These are phyloP conservation scores for Hondaea fermentalgiana DNA, from an alignment of 108 stramenopile species.

Conservation along the genomic window DNA sequence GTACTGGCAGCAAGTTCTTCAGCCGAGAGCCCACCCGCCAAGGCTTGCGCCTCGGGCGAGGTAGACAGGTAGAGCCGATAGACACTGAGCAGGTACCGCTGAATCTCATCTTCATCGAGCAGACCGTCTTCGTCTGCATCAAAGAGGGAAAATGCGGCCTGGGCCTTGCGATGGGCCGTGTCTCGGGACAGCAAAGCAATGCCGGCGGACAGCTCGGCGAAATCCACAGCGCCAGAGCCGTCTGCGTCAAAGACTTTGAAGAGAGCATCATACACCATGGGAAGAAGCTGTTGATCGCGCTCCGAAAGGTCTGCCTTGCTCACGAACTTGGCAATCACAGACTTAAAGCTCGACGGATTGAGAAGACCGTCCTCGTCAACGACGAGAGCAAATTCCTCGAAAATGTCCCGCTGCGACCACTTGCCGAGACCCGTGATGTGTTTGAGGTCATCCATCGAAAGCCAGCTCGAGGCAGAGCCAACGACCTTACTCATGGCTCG, in stretches of 20 bases:
- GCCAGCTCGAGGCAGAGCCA: background rate
- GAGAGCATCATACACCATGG: background rate
- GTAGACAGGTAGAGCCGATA: background rate
- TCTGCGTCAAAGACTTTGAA: background rate
- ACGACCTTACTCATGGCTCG: background rate
- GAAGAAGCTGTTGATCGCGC: background rate
- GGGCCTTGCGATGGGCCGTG: background rate
- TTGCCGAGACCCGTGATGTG: background rate
- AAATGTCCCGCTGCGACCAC: background rate
- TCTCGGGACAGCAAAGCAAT: background rate
- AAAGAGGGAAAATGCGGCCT: background rate
- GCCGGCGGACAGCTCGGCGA: background rate
- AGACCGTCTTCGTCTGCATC: constrained; percentile 15
- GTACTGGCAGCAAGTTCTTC: constrained; percentile 21
- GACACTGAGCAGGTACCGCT: background rate
- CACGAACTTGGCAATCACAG: background rate
- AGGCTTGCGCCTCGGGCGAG: background rate
- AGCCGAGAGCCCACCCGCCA: background rate
- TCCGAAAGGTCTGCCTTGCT: background rate
- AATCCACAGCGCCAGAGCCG: constrained; percentile 1
- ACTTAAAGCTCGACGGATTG: background rate
- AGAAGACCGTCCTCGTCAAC: background rate
- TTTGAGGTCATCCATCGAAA: background rate
- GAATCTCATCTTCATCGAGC: constrained; percentile 15
- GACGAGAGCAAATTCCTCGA: background rate